Evolutionary conservation across 345 rosid species (phyloP), one percentile per base, ranked within the genome.

Genomic region (Excoecaria agallocha): DNA sequence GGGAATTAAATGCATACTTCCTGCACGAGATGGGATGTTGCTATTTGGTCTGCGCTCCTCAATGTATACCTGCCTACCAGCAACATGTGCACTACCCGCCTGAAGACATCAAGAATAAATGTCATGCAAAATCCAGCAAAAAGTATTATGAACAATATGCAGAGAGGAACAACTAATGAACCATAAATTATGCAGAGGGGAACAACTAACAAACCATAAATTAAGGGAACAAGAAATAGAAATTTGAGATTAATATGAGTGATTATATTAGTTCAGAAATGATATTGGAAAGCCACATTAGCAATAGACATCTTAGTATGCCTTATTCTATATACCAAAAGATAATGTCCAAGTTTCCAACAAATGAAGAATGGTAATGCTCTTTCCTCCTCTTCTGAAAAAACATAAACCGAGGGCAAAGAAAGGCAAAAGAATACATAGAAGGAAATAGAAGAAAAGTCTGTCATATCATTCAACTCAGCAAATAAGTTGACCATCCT

Each of bases 1-100:
- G n/a, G n/a, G 45, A 64, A 64, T 24, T 48, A 52, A 74, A 76
- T 52, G 65, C 88, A 2, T 85, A 90, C 91, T 88, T 84, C 86
- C 88, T 55, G 82, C 85, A 73, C 91, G 90, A 57, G 77, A 81
- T 51, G 92, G 92, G 49, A 86, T 82, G 71, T 80, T 82, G 84
- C 84, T 86, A 70, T 86, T 88, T 9, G 85, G 87, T 83, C 92
- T 90, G 56, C 92, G 87, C 70, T 86, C 92, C 77, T 90, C 95
- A 52, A 90, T 87, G 78, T 84, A 84, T 19, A 88, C 92, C 54
- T 83, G 89, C 73, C 85, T 85, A 65, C 89, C 92, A 17, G 86
- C 87, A 56, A 88, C 89, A 69, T 76, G 76, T 57, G 86, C 86
- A 67, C 72, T 79, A n/a, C 87, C 86, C 0, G 81, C 89, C 95